Percentiles rank a stretch among this genome's conserved stretches.
These are phyloP conservation scores for Tricholoma matsutake DNA, from an alignment of 768 basidiomycete genomes.

Conservation along the genomic window DNA sequence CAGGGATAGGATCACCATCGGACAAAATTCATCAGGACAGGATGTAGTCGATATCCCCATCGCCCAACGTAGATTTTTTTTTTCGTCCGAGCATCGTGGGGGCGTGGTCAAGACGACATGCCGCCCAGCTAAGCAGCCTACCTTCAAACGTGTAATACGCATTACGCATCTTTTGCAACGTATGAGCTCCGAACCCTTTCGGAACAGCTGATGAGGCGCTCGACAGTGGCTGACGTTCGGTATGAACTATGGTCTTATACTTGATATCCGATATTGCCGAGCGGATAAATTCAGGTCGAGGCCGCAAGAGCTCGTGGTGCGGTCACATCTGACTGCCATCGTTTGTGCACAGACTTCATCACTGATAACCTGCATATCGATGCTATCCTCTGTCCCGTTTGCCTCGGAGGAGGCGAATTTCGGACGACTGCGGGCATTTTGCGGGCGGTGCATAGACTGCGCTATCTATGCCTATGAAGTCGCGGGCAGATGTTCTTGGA, in stretches of 20 bases:
- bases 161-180: neutral
- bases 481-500: no score
- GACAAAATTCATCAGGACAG: neutral
- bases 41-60: neutral
- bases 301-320: neutral
- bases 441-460: no score
- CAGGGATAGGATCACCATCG: neutral
- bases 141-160: neutral
- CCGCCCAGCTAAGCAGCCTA: neutral
- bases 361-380: neutral
- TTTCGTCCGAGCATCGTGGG: neutral
- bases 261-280: neutral
- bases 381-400: neutral
- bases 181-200: neutral
- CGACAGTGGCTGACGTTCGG: neutral
- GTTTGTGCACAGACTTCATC: neutral
- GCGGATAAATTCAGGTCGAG: neutral
- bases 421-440: neutral
- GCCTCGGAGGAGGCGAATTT: neutral
- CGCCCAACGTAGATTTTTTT: neutral
- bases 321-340: neutral
- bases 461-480: no score
- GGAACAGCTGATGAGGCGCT: neutral
- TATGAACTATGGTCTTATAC: neutral
- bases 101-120: neutral